Evolutionary conservation across 257 asterid species (phyloP).

Genomic region (Capsicum pubescens): DNA sequence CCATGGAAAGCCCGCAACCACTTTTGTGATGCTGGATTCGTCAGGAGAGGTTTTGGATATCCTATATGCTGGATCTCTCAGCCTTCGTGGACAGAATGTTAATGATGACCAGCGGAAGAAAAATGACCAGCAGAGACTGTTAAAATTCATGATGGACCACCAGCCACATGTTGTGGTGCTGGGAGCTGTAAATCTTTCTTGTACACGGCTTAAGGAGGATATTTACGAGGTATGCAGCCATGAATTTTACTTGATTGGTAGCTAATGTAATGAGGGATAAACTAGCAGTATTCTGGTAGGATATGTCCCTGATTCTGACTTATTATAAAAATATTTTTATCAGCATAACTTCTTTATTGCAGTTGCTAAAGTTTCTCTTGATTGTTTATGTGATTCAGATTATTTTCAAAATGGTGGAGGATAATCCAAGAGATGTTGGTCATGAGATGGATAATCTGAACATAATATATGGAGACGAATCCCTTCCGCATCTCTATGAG

Average conservation of each 20-base stretch:
- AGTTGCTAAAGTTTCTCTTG: conserved; percentile 2
- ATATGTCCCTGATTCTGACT: neutral
- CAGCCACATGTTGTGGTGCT: conserved; percentile 91
- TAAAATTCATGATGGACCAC: conserved; percentile 97
- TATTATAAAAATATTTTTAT: neutral
- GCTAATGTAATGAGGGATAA: neutral
- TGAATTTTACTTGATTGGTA: neutral
- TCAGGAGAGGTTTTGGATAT: conserved; percentile 94
- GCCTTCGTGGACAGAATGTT: conserved; percentile 85
- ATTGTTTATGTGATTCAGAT: conserved; percentile 52
- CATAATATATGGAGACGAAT: conserved; percentile 90
- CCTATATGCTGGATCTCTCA: conserved; percentile 81
- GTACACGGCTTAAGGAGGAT: conserved; percentile 90
- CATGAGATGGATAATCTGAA: conserved; percentile 94
- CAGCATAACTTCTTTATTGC: neutral
- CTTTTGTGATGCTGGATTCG: conserved; percentile 97
- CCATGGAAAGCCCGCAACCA: conserved; percentile 95
- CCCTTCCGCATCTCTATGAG: conserved; percentile 93
- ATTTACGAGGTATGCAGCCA: conserved; percentile 75
- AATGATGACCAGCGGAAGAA: conserved; percentile 87
- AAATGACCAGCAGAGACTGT: conserved; percentile 94
- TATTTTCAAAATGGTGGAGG: conserved; percentile 97
- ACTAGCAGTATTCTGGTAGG: neutral
- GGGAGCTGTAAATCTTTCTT: conserved; percentile 93
- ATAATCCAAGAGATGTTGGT: conserved; percentile 97